A percentile compares a stretch with the other conserved stretches of the same genome.
phyloP scores from a whole-genome alignment of 2,329 filamentous ascomycete genomes.

The Chrysosporium keratinophilum region DNA sequence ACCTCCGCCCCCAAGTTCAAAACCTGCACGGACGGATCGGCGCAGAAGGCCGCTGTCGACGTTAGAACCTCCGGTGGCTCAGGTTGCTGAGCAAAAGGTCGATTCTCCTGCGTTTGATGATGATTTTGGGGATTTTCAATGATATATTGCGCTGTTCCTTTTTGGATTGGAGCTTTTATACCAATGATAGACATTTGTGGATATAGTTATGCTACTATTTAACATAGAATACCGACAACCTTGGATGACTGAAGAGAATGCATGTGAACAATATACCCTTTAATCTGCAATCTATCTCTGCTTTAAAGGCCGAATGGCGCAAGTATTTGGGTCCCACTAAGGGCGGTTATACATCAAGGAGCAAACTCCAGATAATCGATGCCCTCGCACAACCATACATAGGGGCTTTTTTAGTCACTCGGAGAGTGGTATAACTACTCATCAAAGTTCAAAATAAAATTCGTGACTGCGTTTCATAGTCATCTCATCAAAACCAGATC shows the following conservation, averaged over 20 bases:
- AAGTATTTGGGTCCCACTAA: too few relatives aligned
- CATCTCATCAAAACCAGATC: conserved; percentile 40
- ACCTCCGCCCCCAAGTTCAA: conserved; percentile 52
- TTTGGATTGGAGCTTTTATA: background rate
- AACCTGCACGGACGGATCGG: conserved; percentile 45
- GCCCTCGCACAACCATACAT: too few relatives aligned
- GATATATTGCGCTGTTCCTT: conserved; percentile 8
- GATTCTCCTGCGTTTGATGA: conserved; percentile 44
- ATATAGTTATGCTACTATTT: too few relatives aligned
- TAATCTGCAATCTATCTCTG: too few relatives aligned
- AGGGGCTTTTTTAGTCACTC: too few relatives aligned
- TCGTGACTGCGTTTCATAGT: background rate
- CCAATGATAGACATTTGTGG: background rate
- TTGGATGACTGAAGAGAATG: too few relatives aligned
- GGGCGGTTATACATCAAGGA: too few relatives aligned
- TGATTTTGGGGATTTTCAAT: conserved; percentile 74
- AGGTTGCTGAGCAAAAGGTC: conserved; percentile 33
- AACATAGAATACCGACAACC: too few relatives aligned
- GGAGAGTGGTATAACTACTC: background rate
- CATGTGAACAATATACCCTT: too few relatives aligned
- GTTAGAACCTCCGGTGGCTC: conserved; percentile 37
- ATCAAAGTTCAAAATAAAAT: background rate
- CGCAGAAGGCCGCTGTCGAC: conserved; percentile 47
- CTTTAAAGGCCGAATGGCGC: too few relatives aligned
- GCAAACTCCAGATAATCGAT: too few relatives aligned